phyloP scores from a whole-genome alignment of 441 rosid genomes.

The Adansonia gregorii region DNA sequence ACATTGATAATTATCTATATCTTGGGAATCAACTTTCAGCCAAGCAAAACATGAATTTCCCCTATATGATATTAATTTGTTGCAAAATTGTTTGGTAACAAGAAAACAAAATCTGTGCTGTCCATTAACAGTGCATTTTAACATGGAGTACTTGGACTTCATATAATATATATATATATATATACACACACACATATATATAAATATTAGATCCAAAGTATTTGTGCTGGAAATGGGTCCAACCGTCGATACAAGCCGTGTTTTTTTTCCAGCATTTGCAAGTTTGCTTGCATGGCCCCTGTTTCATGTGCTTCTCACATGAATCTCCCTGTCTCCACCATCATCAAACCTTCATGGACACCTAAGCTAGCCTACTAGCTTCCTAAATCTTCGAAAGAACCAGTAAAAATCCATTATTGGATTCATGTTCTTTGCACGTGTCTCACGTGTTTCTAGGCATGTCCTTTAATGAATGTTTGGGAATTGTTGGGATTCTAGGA shows the following conservation, averaged over 20 bases:
- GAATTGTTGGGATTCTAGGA: conserved; percentile 13
- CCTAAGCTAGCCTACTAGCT: background rate
- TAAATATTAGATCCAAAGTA: background rate
- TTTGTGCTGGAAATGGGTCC: conserved; percentile 12
- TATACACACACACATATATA: too few relatives aligned
- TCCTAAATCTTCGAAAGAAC: conserved; percentile 3
- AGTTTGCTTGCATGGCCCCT: background rate
- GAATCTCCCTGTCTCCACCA: background rate
- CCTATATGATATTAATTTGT: background rate
- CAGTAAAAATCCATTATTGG: conserved; percentile 24
- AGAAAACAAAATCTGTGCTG: background rate
- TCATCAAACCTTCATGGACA: background rate
- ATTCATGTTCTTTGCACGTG: conserved; percentile 39
- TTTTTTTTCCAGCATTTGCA: background rate
- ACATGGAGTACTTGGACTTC: background rate
- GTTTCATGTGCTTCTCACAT: background rate
- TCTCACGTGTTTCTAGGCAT: conserved; percentile 24
- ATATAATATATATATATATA: too few relatives aligned
- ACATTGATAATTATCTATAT: background rate
- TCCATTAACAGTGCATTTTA: background rate
- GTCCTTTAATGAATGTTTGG: background rate
- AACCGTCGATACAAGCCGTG: background rate
- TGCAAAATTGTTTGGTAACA: background rate
- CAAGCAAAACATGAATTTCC: background rate
- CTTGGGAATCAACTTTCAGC: background rate